Conservation (phyloP, 1,139 yeast species). For the Blastobotrys apis region DNA sequence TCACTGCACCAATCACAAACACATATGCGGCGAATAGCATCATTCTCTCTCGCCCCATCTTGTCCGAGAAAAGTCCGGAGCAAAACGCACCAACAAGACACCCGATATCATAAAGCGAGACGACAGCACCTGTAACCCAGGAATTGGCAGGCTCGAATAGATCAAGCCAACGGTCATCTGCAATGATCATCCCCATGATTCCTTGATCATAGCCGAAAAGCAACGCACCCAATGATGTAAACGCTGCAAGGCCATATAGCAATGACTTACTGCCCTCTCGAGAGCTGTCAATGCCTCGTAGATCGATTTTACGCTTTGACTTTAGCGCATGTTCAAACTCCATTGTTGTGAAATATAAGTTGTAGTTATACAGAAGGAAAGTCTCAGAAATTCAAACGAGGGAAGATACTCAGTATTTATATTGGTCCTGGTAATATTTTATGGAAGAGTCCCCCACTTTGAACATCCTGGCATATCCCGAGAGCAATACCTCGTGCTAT, state of each 20-base stretch:
- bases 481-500: too few species aligned
- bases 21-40: slow-evolving; percentile 11
- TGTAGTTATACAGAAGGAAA: too few species aligned
- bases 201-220: slow-evolving; percentile 20
- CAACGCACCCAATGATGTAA: slow-evolving; percentile 16
- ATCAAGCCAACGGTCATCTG: not conserved
- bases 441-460: too few species aligned
- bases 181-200: slow-evolving; percentile 7
- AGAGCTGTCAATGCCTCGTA: not conserved
- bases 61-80: slow-evolving; percentile 12
- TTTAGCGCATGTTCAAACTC: too few species aligned
- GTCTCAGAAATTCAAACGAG: too few species aligned
- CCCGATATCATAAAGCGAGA: slow-evolving; percentile 17
- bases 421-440: too few species aligned
- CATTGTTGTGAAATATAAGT: too few species aligned
- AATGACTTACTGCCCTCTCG: not conserved
- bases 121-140: slow-evolving; percentile 12
- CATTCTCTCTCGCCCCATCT: slow-evolving; percentile 11
- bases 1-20: slow-evolving; percentile 10
- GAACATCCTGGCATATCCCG: too few species aligned
- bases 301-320: not conserved
- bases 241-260: slow-evolving; percentile 2
- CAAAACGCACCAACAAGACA: slow-evolving; percentile 14
- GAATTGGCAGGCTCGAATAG: not conserved
- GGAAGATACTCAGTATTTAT: too few species aligned